phyloP scores from a whole-genome alignment of 2,329 filamentous ascomycete genomes.

The Phyllosticta citriasiana region DNA sequence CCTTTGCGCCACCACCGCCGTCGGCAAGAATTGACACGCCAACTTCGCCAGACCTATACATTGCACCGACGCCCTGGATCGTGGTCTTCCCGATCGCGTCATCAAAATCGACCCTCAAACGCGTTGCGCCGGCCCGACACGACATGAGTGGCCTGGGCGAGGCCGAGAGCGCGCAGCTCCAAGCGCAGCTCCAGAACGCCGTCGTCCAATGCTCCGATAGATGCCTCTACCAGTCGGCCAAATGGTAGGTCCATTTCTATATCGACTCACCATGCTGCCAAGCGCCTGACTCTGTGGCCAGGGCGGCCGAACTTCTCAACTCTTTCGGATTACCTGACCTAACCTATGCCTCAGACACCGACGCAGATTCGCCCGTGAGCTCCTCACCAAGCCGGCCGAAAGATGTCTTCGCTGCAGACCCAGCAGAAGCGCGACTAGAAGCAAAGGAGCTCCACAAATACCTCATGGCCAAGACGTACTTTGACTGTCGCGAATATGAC shows the following conservation, averaged over 20 bases:
- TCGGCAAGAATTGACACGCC: background rate
- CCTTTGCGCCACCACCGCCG: background rate
- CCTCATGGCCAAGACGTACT: conserved; percentile 83
- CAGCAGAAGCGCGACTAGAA: conserved; percentile 65
- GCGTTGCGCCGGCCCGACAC: background rate
- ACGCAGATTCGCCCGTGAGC: conserved; percentile 50
- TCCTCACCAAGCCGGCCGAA: conserved; percentile 33
- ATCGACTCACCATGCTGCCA: background rate
- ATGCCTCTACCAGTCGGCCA: conserved; percentile 90
- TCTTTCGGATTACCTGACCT: conserved; percentile 55
- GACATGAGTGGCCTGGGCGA: conserved; percentile 23
- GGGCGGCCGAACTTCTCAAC: conserved; percentile 88
- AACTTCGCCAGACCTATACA: background rate
- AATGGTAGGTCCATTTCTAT: conserved; percentile 56
- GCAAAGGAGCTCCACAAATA: conserved; percentile 72
- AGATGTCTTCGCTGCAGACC: conserved; percentile 45
- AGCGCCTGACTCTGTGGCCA: conserved; percentile 30
- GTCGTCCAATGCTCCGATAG: conserved; percentile 86
- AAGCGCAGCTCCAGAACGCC: conserved; percentile 69
- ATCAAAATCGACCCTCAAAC: background rate
- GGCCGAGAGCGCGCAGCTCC: conserved; percentile 48
- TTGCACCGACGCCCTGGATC: background rate
- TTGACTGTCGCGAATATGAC: conserved; percentile 91
- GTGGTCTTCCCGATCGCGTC: background rate
- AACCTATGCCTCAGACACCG: conserved; percentile 45